Conservation (phyloP, 306 rosid species). For the Prosopis cineraria region DNA sequence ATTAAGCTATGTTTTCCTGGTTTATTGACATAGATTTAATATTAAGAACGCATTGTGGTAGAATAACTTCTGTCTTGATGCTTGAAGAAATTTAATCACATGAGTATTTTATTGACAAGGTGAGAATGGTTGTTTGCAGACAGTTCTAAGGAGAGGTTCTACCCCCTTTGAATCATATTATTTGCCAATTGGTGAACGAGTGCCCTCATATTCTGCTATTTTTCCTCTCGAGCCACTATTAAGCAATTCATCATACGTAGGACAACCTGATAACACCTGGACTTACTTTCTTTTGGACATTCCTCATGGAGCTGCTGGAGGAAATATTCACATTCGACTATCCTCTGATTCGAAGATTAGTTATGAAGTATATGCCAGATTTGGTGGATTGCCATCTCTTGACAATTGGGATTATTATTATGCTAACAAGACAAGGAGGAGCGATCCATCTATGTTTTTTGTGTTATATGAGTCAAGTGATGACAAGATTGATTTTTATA, state of each 20-base stretch:
- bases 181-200: constrained; percentile 67
- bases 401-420: constrained; percentile 80
- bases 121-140: constrained; percentile 82
- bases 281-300: constrained; percentile 75
- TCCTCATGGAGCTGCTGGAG: constrained; percentile 92
- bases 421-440: constrained; percentile 74
- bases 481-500: constrained; percentile 66
- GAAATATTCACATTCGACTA: constrained; percentile 69
- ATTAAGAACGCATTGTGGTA: constrained; percentile 21
- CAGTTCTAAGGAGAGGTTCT: constrained; percentile 63
- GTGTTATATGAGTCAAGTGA: constrained; percentile 68
- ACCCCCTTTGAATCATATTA: constrained; percentile 78
- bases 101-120: constrained; percentile 49
- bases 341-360: constrained; percentile 55
- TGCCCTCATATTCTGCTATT: constrained; percentile 44
- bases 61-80: constrained; percentile 45
- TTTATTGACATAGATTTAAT: not conserved
- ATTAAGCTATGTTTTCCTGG: not conserved
- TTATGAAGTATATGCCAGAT: constrained; percentile 82
- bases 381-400: constrained; percentile 88
- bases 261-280: constrained; percentile 61
- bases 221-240: constrained; percentile 78
- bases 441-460: constrained; percentile 74
- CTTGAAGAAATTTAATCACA: constrained; percentile 45
- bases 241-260: constrained; percentile 54